Conservation (phyloP, 495 filamentous ascomycete genomes). For the Alectoria sarmentosa region DNA sequence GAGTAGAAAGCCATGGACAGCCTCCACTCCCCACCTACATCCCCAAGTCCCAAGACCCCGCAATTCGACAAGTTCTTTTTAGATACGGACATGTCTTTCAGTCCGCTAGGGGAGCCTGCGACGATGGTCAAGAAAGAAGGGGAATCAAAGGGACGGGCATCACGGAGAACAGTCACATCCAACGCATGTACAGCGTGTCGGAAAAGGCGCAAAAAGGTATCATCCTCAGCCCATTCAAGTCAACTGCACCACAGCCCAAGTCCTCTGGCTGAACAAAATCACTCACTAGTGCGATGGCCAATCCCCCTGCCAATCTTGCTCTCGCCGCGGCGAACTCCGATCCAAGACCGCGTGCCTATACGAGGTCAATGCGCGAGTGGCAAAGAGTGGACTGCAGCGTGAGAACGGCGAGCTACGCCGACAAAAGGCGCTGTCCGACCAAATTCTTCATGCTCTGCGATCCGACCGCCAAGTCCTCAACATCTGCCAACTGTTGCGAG, state of each 20-base stretch:
- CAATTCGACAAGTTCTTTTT: too few species aligned
- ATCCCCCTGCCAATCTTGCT: neutral
- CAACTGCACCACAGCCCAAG: neutral
- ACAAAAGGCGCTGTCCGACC: neutral
- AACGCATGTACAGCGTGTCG: neutral
- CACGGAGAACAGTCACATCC: neutral
- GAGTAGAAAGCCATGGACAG: too few species aligned
- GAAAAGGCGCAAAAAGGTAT: neutral
- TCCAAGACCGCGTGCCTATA: neutral
- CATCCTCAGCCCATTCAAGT: neutral
- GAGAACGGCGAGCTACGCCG: neutral
- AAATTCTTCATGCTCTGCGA: neutral
- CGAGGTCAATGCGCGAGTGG: neutral
- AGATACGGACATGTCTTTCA: too few species aligned
- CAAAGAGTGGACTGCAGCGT: neutral
- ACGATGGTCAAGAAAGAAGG: neutral
- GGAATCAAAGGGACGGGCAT: neutral
- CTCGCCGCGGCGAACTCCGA: neutral
- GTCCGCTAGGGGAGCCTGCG: neutral
- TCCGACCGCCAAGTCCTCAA: neutral
- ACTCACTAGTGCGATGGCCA: neutral
- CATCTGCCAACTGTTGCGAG: neutral
- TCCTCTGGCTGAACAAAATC: neutral
- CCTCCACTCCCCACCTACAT: too few species aligned
- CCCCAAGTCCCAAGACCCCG: too few species aligned